A percentile compares a stretch with the other conserved stretches of the same genome.
phyloP scores from a whole-genome alignment of 495 filamentous ascomycete species.

The Daldinia decipiens region DNA sequence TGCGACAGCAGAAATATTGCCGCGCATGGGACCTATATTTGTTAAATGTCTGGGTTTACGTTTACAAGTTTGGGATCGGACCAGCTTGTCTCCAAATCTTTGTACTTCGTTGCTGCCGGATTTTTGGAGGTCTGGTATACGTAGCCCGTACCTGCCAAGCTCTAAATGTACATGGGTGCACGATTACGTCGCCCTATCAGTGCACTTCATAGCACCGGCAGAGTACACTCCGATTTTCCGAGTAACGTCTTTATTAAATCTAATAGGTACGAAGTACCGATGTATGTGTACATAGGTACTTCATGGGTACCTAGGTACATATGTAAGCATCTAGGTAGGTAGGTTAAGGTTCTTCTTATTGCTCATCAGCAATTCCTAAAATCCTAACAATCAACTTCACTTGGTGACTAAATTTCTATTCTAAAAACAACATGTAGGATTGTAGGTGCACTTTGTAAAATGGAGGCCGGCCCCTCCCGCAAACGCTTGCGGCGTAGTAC shows the following conservation, averaged over 20 bases:
- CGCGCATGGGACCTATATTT: constrained; percentile 43
- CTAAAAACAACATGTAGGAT: not conserved
- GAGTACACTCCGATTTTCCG: constrained; percentile 22
- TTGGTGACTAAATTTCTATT: not conserved
- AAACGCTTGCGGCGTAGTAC: not conserved
- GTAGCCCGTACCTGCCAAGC: constrained; percentile 51
- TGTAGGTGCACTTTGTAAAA: not conserved
- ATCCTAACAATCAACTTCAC: not conserved
- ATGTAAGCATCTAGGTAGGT: not conserved
- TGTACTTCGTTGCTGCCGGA: constrained; percentile 8
- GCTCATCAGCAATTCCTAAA: not conserved
- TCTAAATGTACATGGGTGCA: constrained; percentile 17
- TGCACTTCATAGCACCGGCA: constrained; percentile 6
- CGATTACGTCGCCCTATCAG: constrained; percentile 7
- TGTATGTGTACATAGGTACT: not conserved
- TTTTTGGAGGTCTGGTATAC: constrained; percentile 47
- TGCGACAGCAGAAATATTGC: constrained; percentile 43
- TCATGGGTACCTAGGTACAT: too few relatives aligned
- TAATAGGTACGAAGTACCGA: not conserved
- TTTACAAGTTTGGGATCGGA: constrained; percentile 17
- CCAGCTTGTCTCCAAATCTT: constrained; percentile 25
- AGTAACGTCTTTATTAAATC: not conserved
- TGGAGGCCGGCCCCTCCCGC: not conserved
- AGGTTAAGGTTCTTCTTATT: not conserved
- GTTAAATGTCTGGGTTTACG: not conserved